Evolutionary conservation across 2,329 filamentous ascomycete genomes (phyloP), one percentile per base, ranked within the genome.

Genomic region (Aureobasidium sp.): DNA sequence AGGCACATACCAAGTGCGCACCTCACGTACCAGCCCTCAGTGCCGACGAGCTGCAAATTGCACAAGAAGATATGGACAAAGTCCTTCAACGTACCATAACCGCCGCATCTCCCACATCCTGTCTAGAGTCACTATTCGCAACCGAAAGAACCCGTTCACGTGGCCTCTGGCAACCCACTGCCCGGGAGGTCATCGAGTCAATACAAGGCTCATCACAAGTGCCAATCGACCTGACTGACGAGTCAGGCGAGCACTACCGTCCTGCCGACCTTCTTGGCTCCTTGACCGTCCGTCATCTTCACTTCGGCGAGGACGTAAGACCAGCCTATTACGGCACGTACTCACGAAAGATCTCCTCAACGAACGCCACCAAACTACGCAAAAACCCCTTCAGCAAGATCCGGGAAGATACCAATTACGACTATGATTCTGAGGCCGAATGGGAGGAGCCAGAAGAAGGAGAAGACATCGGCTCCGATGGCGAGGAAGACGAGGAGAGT

Each of bases 401-500:
- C n/a, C 76, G 91, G 63, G 81, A 74, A 2, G 83, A 86, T 5
- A 81, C 89, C 4, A 81, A 90, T 68, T 95, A 95, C 71, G 89
- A 92, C 66, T 92, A 93, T 71, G 90, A 94, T 70, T 93, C 89
- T 3, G 90, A 95, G 72, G 89, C 63, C 72, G 90, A 94, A 83
- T 95, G 90, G 90, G 80, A 87, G 69, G 87, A 92, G 70, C 86
- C 88, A 37, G 77, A 92, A 82, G 78, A 92, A 63, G 84, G 84
- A 39, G 87, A 88, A 68, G 85, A 89, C 63, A 74, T 88, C 2
- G 77, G 82, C 53, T 84, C 83, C 3, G 86, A 87, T 63, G 84
- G 83, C 34, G 85, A 87, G 62, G 85, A 88, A 6, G 82, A 84
- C 56, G 84, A 87, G 10, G 87, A 88, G 29, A 87, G 89, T 47